These are phyloP conservation scores for Metschnikowia colocasiae DNA, from an alignment of 805 yeast species.

Conservation along the genomic window DNA sequence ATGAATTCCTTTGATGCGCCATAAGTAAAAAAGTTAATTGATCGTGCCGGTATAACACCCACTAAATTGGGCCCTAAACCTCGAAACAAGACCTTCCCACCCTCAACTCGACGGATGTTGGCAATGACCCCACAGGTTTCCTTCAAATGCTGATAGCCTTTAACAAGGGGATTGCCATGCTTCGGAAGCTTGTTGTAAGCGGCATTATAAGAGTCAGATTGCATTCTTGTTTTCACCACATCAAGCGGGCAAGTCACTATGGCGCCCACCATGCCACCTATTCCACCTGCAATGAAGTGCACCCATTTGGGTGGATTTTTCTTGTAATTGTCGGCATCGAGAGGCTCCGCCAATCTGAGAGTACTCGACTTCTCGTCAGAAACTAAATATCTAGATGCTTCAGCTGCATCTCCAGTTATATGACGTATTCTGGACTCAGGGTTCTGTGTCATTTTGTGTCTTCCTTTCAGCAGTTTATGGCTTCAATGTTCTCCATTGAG, in stretches of 20 bases:
- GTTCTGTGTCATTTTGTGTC: background rate
- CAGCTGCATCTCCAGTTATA: conserved; percentile 47
- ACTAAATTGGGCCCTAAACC: conserved; percentile 96
- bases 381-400: conserved; percentile 58
- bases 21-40: conserved; percentile 93
- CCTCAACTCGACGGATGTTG: conserved; percentile 71
- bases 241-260: conserved; percentile 91
- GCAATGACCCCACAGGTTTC: conserved; percentile 76
- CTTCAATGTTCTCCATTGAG: background rate
- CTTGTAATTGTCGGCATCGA: conserved; percentile 16
- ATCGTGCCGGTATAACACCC: conserved; percentile 97
- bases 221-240: conserved; percentile 92
- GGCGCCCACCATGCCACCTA: conserved; percentile 99
- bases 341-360: conserved; percentile 36
- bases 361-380: conserved; percentile 70
- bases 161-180: conserved; percentile 34
- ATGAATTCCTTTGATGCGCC: conserved; percentile 85
- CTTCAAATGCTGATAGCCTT: conserved; percentile 64
- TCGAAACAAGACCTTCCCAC: conserved; percentile 80
- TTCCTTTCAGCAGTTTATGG: background rate
- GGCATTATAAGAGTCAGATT: conserved; percentile 74
- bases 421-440: background rate
- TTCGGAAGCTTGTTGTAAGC: conserved; percentile 49
- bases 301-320: conserved; percentile 46
- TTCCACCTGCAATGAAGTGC: conserved; percentile 85